Percentiles rank a stretch among this genome's conserved stretches.
Conservation (phyloP, 371 early-diverging fungal genomes). For the Catenaria anguillulae region DNA sequence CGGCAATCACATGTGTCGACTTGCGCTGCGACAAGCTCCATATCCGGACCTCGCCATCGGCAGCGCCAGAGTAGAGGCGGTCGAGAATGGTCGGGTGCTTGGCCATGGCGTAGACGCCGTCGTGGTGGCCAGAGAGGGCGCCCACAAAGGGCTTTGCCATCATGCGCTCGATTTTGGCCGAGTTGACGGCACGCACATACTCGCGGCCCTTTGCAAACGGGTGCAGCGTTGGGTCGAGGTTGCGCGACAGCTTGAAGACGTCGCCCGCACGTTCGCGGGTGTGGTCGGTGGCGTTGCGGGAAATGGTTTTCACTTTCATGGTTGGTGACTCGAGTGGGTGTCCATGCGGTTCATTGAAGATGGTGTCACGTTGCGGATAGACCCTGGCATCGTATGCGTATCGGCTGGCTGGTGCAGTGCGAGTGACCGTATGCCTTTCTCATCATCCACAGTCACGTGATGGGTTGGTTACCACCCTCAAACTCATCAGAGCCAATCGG, state of each 20-base stretch:
- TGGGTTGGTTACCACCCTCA: too few species aligned
- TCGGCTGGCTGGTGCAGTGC: too few species aligned
- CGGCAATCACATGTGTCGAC: constrained; percentile 46
- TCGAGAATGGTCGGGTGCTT: constrained; percentile 76
- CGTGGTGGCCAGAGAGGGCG: constrained; percentile 77
- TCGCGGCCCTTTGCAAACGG: constrained; percentile 95
- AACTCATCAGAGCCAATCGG: too few species aligned
- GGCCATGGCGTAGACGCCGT: constrained; percentile 91
- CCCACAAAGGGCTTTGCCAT: constrained; percentile 97
- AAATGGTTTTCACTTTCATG: constrained; percentile 74
- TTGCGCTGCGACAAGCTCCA: constrained; percentile 56
- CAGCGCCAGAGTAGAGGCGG: constrained; percentile 70
- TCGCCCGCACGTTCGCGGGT: constrained; percentile 74
- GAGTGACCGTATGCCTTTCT: too few species aligned
- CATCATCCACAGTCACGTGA: too few species aligned
- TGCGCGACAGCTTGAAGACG: constrained; percentile 74
- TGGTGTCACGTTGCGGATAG: too few species aligned
- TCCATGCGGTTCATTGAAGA: too few species aligned
- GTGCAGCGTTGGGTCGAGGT: constrained; percentile 80
- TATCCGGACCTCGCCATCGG: constrained; percentile 81
- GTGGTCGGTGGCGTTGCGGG: constrained; percentile 62
- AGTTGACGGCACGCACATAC: constrained; percentile 91
- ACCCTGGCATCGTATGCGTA: too few species aligned
- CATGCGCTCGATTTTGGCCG: constrained; percentile 89
- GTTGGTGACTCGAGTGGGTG: too few species aligned